Percentiles rank a stretch among this genome's conserved stretches.
These are phyloP conservation scores for Tremella mesenterica DNA, from an alignment of 768 basidiomycete species.

Conservation along the genomic window DNA sequence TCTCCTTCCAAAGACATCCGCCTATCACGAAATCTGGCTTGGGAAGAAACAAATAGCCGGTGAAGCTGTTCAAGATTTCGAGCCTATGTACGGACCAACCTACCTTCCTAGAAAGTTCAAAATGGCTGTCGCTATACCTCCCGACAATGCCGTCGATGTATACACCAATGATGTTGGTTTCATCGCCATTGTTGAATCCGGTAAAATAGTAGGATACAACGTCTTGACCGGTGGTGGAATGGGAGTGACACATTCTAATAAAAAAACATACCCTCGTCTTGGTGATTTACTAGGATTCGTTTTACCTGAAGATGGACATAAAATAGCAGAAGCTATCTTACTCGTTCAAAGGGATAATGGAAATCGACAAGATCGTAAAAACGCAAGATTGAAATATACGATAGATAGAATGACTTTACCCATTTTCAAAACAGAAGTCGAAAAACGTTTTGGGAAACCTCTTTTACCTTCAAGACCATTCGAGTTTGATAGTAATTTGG, in stretches of 20 bases:
- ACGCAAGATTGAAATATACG: conserved; percentile 81
- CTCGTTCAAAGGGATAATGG: conserved; percentile 90
- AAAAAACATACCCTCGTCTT: conserved; percentile 92
- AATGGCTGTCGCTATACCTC: conserved; percentile 90
- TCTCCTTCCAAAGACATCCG: conserved; percentile 78
- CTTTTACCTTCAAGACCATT: conserved; percentile 66
- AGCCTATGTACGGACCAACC: conserved; percentile 95
- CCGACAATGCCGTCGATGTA: conserved; percentile 90
- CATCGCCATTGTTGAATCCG: conserved; percentile 77
- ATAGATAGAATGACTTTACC: conserved; percentile 67
- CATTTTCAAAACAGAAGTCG: conserved; percentile 78
- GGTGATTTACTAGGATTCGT: conserved; percentile 89
- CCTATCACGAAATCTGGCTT: conserved; percentile 98
- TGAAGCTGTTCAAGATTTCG: conserved; percentile 84
- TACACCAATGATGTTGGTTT: conserved; percentile 87
- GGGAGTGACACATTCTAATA: conserved; percentile 98
- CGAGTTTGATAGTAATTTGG: conserved; percentile 78
- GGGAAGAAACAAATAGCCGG: conserved; percentile 95
- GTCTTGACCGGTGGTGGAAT: conserved; percentile 92
- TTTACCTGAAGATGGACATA: conserved; percentile 70
- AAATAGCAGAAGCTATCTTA: conserved; percentile 88
- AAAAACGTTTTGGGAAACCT: conserved; percentile 71
- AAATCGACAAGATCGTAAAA: conserved; percentile 66
- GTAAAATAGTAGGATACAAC: conserved; percentile 83
- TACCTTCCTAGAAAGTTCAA: conserved; percentile 97